Base-by-base conservation (phyloP, 371 early-diverging fungal genomes). In the Cokeromyces recurvatus region DNA sequence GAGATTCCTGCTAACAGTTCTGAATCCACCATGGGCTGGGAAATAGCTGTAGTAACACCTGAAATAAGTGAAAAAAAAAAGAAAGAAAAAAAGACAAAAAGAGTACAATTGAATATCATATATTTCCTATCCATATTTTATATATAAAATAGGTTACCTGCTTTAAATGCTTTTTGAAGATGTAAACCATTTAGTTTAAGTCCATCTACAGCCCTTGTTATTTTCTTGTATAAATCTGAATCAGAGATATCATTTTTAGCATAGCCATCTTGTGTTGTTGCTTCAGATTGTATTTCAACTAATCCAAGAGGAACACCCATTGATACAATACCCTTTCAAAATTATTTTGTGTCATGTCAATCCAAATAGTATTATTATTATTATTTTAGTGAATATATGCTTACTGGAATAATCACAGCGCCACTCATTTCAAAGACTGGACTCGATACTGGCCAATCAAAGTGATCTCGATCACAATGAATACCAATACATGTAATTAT, bases 161-260 rank as follows among this genome's bases (percentile, higher is more conserved):
- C 81, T 59, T 80, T 79, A 54, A 71, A 79, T 7, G 86, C 81
- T 19, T 73, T 81, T 19, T 74, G 62, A 46, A 81, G 61, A 57
- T 75, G 84, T 19, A 78, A 54, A 3, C 81, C 77, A 25, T 73
- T 75, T 32, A 84, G 66, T 48, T 79, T 81, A 11, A 85, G 38
- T 0, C 84, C 87, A 55, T 85, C 85, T 5, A 71, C 64, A 21
- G 84, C 82, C 29, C 68, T 47, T 3, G 65, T 56, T 19, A 84
- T 45, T 1, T 50, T 58, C 16, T 64, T 52, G 19, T 47, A 48
- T 1, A 68, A 21, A 4, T 61, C 52, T 15, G 47, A 25, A 37
- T 69, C 55, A n/a, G 57, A 44, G 8, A 65, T 29, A 41, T 71
- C 62, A 31, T 68, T 55, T n/a, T 59, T 46, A 4, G 71, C 68